Base-by-base conservation (phyloP, 2,329 filamentous ascomycete genomes). In the Trichoderma gracile region DNA sequence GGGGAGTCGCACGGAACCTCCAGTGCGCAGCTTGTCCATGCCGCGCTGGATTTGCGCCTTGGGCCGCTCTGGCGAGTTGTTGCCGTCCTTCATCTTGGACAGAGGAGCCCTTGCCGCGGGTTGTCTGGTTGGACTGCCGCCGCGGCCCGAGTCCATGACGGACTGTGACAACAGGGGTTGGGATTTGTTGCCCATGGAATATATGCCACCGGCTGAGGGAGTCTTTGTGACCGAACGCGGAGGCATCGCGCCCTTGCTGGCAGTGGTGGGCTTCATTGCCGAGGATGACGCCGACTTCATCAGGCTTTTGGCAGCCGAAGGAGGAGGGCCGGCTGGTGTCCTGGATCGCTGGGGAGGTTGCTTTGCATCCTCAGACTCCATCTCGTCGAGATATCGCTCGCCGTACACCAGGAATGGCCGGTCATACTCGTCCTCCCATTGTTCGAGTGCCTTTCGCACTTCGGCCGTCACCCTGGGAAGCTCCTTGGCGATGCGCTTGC, bases 401-500 rank as follows among this genome's bases (percentile, higher is more conserved):
- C 95, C 95, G 69, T 95, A 92, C 15, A 99, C 93, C 52, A 96
- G 81, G 81, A 99, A 99, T 3, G 93, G 92, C 12, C 93, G 87
- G 3, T 93, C 94, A 75, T 94, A 97, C 73, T 98, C 95, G 60
- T 96, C 90, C 75, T 99, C 95, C 88, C 92, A 99, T 52, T 84
- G 80, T 74, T 94, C 91, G 30, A 99, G 83, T n/a, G 85, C 83
- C 75, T 89, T 94, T 68, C 86, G 86, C 65, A 99, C 79, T n/a
- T 98, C 93, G 0, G 84, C 84, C 65, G 94, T 89, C 49, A 99
- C 84, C 80, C 96, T 98, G 63, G 95, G 95, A 33, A 99, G 81
- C 73, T 99, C 95, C 77, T 98, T 99, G 27, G 93, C 86, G 67
- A 99, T 97, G 65, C 93, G 86, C 85, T 99, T 99, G 66, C 95